A percentile compares a stretch with the other conserved stretches of the same genome.
Conservation (phyloP, 2,329 filamentous ascomycete species). For the Incumbomyces delicatus region DNA sequence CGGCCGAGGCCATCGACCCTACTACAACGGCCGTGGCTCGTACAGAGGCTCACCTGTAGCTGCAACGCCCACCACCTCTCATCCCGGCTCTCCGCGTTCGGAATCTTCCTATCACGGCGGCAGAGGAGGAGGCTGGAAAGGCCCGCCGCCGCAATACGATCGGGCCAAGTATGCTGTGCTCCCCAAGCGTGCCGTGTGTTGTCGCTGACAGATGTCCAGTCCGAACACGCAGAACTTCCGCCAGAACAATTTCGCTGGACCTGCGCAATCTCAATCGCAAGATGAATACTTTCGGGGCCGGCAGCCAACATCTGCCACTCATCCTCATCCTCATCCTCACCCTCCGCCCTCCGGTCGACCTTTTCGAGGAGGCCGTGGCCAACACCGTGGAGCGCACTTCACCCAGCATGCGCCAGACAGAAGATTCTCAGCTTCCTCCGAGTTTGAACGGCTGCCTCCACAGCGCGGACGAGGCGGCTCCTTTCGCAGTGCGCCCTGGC, state of each 20-base stretch:
- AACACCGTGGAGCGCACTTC: slow-evolving; percentile 53
- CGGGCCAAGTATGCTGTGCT: slow-evolving; percentile 40
- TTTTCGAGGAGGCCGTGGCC: slow-evolving; percentile 43
- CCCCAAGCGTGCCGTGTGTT: slow-evolving; percentile 9
- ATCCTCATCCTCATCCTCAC: slow-evolving; percentile 48
- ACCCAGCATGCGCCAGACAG: slow-evolving; percentile 25
- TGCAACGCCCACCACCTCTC: slow-evolving; percentile 43
- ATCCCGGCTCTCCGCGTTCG: slow-evolving; percentile 52
- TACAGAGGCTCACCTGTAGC: slow-evolving; percentile 50
- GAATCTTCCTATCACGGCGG: slow-evolving; percentile 51
- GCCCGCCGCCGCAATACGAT: slow-evolving; percentile 32
- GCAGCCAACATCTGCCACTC: slow-evolving; percentile 40
- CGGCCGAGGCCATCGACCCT: slow-evolving; percentile 30
- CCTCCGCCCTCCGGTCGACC: slow-evolving; percentile 36
- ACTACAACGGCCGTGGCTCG: slow-evolving; percentile 35
- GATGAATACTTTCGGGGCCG: slow-evolving; percentile 44
- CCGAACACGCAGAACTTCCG: slow-evolving; percentile 51
- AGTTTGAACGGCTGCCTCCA: slow-evolving; percentile 2
- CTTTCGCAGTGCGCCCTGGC: slow-evolving; percentile 65
- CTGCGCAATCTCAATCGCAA: slow-evolving; percentile 38
- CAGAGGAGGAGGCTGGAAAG: slow-evolving; percentile 43
- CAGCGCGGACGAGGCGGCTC: slow-evolving; percentile 47
- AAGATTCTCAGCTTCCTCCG: slow-evolving; percentile 16
- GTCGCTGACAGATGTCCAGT: slow-evolving; percentile 25
- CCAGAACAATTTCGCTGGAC: slow-evolving; percentile 44